Evolutionary conservation across 192 early-diverging fungal species (phyloP), one percentile per base, ranked within the genome.

Genomic region (Mortierella antarctica): DNA sequence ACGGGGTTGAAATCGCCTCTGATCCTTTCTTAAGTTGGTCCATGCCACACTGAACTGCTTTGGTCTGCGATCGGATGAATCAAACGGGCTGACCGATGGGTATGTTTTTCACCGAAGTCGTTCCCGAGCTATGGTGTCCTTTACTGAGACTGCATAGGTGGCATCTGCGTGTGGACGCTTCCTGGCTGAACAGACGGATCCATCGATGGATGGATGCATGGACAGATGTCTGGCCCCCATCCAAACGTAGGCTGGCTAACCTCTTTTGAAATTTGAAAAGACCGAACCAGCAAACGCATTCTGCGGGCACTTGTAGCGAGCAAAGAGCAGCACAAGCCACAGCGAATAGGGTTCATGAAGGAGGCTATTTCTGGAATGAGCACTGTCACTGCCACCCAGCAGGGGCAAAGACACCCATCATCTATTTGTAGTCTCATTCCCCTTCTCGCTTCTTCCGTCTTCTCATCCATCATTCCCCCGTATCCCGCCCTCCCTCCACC

Each of bases 221-320:
- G 48, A 23, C 57, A 23, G 6, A 12, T 51, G 41, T 17, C 6
- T 14, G 9, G 31, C 21, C 20, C 5, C 11, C 51, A 64, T 42
- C 54, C 53, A 31, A 46, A 21, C 10, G 40, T 50, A 5, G 2
- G 7, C 40, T 55, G 17, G 20, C 60, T 58, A 50, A 70, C 63
- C 74, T 70, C 62, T 70, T 78, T 78, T 70, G 67, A 78, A 78
- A 78, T 70, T 64, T 70, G 68, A 78, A 78, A 78, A 70, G 68
- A 68, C 49, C 20, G 74, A 70, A 65, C 62, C 62, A 64, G 70
- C 47, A 47, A 42, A 21, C 40, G 66, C n/a, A 0, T 13, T n/a
- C 55, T 18, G 66, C 66, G 6, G 17, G 11, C 40, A 31, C 21
- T 66, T 65, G 39, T 6, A 6, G 0, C 11, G 11, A 14, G 12